Evolutionary conservation across 441 rosid species (phyloP), one percentile per base, ranked within the genome.

Genomic region (Macaranga tanarius): DNA sequence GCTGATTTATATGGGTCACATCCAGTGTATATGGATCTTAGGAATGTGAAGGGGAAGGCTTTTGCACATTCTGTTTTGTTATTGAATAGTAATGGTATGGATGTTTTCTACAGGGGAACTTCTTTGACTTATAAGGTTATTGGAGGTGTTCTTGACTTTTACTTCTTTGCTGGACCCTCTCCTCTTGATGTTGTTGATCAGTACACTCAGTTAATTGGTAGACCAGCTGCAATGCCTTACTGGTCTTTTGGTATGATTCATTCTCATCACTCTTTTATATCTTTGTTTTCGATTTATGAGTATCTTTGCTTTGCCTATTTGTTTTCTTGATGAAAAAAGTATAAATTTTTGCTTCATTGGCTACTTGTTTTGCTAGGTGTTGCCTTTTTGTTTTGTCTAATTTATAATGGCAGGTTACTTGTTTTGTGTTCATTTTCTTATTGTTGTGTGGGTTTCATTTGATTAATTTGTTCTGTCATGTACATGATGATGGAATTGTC

Each of bases 171-270:
- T 12, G 99, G 99, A 5, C 90, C 92, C 50, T 65, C 89, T 23
- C 99, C 99, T 62, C 81, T 95, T 10, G 82, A 64, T 9, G 95
- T 93, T 45, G 96, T 91, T 47, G 96, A 95, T 72, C 99, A 95
- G 80, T 95, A 95, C 38, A 95, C 99, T 3, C 34, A 77, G 28
- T 75, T 95, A 2, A 84, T 95, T 70, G 99, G 99, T 65, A 80
- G 99, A 44, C 99, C 99, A 22, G 99, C 99, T 73, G 90, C 99
- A 0, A 92, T 92, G 99, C 99, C 99, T 71, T 92, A 91, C 84
- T 92, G 99, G 99, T 77, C 99, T 73, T 73, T 95, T 64, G 99
- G 99, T 95, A 86, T 28, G 72, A 16, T 66, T 77, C 44, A 45
- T 70, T 62, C 42, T 59, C 11, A 13, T 54, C 67, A 47, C 77